phyloP scores from a whole-genome alignment of 495 filamentous ascomycete species.

The Aspergillus nanangensis region DNA sequence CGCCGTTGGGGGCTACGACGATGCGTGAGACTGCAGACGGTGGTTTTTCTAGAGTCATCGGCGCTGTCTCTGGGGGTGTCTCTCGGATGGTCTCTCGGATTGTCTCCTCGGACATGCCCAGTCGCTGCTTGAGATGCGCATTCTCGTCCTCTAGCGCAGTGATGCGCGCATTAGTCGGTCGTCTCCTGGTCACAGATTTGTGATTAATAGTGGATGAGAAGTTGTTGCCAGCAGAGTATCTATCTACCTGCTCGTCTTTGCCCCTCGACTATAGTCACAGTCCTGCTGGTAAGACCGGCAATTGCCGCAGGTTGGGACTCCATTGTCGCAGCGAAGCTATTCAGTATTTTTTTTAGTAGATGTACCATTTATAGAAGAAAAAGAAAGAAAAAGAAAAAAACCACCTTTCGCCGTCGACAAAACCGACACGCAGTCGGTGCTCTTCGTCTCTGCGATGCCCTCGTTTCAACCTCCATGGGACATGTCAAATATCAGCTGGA shows the following conservation, averaged over 20 bases:
- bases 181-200: background rate
- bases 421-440: constrained; percentile 24
- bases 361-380: background rate
- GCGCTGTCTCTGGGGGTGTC: background rate
- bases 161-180: constrained; percentile 23
- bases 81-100: background rate
- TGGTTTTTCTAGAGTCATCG: no score
- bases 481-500: background rate
- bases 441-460: constrained; percentile 10
- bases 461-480: background rate
- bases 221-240: no score
- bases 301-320: constrained; percentile 21
- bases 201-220: no score
- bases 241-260: no score
- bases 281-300: constrained; percentile 18
- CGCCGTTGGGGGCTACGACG: constrained; percentile 21
- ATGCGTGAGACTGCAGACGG: constrained; percentile 17
- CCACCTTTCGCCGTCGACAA: constrained; percentile 25
- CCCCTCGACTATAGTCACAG: constrained; percentile 11
- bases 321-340: constrained; percentile 28
- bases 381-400: background rate
- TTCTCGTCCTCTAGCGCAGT: constrained; percentile 24
- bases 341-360: background rate
- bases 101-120: background rate
- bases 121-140: constrained; percentile 13